phyloP scores from a whole-genome alignment of 2,329 filamentous ascomycete species.

The Colletotrichum karsti region DNA sequence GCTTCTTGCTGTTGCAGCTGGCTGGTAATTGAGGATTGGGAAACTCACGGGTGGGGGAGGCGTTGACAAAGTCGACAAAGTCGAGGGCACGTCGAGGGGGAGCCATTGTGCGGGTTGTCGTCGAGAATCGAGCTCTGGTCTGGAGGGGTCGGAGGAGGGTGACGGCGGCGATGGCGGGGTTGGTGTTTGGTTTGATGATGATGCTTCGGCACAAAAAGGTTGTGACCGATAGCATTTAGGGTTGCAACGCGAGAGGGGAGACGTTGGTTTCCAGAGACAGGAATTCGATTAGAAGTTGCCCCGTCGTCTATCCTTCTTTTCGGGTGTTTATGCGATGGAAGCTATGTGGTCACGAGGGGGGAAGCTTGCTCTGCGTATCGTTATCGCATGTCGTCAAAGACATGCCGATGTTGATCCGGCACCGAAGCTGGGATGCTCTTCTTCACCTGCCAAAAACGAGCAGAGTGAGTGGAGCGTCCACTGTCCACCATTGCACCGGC shows the following conservation, averaged over 20 bases:
- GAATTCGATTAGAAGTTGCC: background rate
- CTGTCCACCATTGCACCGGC: too few relatives aligned
- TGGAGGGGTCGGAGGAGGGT: conserved; percentile 12
- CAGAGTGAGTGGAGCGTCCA: background rate
- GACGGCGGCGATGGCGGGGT: conserved; percentile 21
- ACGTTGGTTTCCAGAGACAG: background rate
- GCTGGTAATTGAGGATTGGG: conserved; percentile 31
- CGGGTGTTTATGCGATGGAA: background rate
- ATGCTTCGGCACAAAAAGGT: conserved; percentile 21
- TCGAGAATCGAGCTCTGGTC: conserved; percentile 34
- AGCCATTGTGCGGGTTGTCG: conserved; percentile 54
- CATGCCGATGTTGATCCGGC: conserved; percentile 27
- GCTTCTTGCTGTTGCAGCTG: background rate
- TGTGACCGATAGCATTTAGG: conserved; percentile 23
- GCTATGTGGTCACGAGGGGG: conserved; percentile 7
- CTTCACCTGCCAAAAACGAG: conserved; percentile 24
- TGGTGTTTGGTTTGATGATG: conserved; percentile 1
- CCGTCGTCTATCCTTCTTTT: background rate
- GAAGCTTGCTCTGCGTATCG: conserved; percentile 1
- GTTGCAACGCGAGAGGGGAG: background rate
- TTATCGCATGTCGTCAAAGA: conserved; percentile 29
- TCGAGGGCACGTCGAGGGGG: conserved; percentile 72
- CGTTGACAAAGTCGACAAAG: conserved; percentile 94
- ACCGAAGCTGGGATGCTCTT: conserved; percentile 24
- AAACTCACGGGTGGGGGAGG: conserved; percentile 85